Evolutionary conservation across 1,139 yeast genomes (phyloP).

Genomic region (Saccharomyces hybrid): DNA sequence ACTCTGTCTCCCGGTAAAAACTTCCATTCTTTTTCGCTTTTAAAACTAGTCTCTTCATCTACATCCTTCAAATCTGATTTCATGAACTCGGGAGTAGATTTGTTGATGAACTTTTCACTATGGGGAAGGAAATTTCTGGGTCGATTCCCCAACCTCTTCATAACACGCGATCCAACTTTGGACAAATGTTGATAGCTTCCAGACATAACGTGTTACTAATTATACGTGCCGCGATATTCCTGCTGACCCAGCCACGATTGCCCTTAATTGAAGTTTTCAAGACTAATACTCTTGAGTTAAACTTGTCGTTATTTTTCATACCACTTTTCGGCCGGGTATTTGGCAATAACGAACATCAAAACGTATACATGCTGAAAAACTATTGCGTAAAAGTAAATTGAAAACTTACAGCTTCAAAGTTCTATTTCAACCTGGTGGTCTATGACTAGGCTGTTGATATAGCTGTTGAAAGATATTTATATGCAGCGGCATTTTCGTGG

Average conservation of each 20-base stretch:
- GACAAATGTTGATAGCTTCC: slow-evolving; percentile 22
- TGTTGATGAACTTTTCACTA: slow-evolving; percentile 25
- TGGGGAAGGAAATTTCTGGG: slow-evolving; percentile 19
- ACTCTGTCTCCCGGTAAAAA: slow-evolving; percentile 60
- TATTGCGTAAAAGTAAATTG: background rate
- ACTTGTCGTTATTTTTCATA: background rate
- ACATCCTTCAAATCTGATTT: slow-evolving; percentile 31
- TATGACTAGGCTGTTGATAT: background rate
- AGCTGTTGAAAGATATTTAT: background rate
- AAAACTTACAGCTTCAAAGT: too few relatives aligned
- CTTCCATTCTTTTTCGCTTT: slow-evolving; percentile 40
- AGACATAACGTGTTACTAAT: slow-evolving; percentile 6
- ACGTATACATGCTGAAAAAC: background rate
- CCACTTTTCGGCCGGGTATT: background rate
- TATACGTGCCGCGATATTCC: background rate
- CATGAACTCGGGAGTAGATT: slow-evolving; percentile 33
- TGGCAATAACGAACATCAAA: background rate
- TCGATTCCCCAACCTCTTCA: slow-evolving; percentile 17
- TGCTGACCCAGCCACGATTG: too few relatives aligned
- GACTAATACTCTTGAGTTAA: background rate
- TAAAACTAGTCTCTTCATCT: slow-evolving; percentile 35
- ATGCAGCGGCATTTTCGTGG: background rate
- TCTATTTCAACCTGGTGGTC: too few relatives aligned
- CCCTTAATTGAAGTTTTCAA: too few relatives aligned
- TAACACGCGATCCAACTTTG: slow-evolving; percentile 27